Conservation (phyloP, 2,329 filamentous ascomycete genomes). For the Macrophomina pseudophaseolina region DNA sequence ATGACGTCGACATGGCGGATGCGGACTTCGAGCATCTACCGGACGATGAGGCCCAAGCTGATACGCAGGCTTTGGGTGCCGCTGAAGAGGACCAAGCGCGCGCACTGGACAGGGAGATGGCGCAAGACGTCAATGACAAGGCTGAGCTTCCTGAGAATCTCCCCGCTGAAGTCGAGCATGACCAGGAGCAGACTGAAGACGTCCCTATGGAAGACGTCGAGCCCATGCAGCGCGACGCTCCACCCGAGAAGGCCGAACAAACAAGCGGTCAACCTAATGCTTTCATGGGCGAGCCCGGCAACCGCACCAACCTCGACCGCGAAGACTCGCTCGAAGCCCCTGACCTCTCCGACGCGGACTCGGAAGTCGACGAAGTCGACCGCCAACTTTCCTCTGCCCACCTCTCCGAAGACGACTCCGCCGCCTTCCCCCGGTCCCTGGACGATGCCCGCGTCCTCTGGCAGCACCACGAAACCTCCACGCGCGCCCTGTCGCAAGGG, state of each 20-base stretch:
- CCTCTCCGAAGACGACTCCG: slow-evolving; percentile 35
- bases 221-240: slow-evolving; percentile 37
- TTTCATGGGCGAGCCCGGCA: slow-evolving; percentile 52
- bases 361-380: slow-evolving; percentile 51
- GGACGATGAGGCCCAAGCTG: slow-evolving; percentile 79
- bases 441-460: slow-evolving; percentile 75
- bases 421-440: slow-evolving; percentile 44
- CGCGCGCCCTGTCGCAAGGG: slow-evolving; percentile 83
- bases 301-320: slow-evolving; percentile 33
- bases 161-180: slow-evolving; percentile 31
- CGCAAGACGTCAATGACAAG: slow-evolving; percentile 70
- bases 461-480: slow-evolving; percentile 82
- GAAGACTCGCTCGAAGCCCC: slow-evolving; percentile 48
- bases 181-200: slow-evolving; percentile 41
- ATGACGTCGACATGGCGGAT: slow-evolving; percentile 73
- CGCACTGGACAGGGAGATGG: slow-evolving; percentile 86
- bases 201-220: slow-evolving; percentile 53
- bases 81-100: slow-evolving; percentile 86
- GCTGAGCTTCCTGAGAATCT: slow-evolving; percentile 43
- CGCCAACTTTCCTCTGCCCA: slow-evolving; percentile 58
- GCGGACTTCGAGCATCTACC: slow-evolving; percentile 93
- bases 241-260: slow-evolving; percentile 33
- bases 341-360: slow-evolving; percentile 41
- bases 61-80: slow-evolving; percentile 88
- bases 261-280: slow-evolving; percentile 47